Conservation (phyloP, 2,329 filamentous ascomycete species). For the Scytalidium lignicola region DNA sequence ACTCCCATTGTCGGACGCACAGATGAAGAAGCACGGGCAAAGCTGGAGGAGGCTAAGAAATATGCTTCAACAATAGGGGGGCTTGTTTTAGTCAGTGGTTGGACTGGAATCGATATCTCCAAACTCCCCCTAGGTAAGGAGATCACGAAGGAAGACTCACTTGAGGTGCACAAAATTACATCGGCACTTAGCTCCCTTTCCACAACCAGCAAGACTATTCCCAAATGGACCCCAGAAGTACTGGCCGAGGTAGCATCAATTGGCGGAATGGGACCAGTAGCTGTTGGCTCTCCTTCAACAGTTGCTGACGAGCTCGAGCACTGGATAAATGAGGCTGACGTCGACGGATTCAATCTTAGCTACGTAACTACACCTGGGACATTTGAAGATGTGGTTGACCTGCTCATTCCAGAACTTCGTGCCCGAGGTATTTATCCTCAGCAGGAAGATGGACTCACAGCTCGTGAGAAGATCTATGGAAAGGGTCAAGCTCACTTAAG, state of each 20-base stretch:
- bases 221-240: constrained; percentile 63
- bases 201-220: constrained; percentile 41
- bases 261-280: constrained; percentile 57
- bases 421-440: constrained; percentile 46
- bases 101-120: constrained; percentile 63
- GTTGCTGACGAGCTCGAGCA: constrained; percentile 60
- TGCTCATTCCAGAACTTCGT: constrained; percentile 59
- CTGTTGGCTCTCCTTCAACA: constrained; percentile 42
- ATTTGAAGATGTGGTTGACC: constrained; percentile 62
- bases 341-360: constrained; percentile 71
- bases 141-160: constrained; percentile 48
- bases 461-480: constrained; percentile 58
- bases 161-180: constrained; percentile 46
- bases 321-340: constrained; percentile 64
- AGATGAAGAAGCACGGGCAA: constrained; percentile 59
- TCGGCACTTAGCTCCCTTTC: constrained; percentile 45
- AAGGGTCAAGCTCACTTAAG: constrained; percentile 51
- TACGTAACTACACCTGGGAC: constrained; percentile 62
- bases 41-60: constrained; percentile 54
- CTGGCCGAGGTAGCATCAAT: constrained; percentile 64
- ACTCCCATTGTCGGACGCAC: constrained; percentile 61
- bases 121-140: constrained; percentile 53
- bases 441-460: constrained; percentile 38
- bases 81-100: constrained; percentile 64
- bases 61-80: constrained; percentile 63